These are phyloP conservation scores for Bonia amplexicaulis DNA, from an alignment of 176 grass and related monocot genomes.

Conservation along the genomic window DNA sequence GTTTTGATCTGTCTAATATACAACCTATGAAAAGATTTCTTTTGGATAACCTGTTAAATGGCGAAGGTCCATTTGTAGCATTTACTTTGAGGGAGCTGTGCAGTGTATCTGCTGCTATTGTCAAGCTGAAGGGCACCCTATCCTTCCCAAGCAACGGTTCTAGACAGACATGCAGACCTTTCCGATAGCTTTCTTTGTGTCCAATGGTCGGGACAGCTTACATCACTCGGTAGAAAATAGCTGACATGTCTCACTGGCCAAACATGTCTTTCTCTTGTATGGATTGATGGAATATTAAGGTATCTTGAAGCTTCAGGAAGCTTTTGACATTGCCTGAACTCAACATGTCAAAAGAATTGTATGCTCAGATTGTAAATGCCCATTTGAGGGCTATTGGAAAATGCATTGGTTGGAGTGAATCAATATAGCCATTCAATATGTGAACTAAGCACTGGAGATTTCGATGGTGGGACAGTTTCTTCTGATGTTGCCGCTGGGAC, in stretches of 20 bases:
- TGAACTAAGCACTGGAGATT: constrained; percentile 66
- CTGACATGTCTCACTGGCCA: constrained; percentile 53
- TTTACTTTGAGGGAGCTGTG: constrained; percentile 69
- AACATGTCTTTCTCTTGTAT: constrained; percentile 58
- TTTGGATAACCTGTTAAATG: constrained; percentile 58
- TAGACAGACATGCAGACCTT: constrained; percentile 28
- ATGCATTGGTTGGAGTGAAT: constrained; percentile 85
- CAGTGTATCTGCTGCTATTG: constrained; percentile 67
- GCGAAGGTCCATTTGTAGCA: constrained; percentile 46
- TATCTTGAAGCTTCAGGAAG: constrained; percentile 74
- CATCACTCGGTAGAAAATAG: constrained; percentile 61
- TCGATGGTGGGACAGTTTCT: constrained; percentile 63
- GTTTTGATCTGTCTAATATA: constrained; percentile 43
- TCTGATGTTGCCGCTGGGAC: constrained; percentile 71
- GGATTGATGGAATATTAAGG: constrained; percentile 75
- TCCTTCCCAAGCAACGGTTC: constrained; percentile 30
- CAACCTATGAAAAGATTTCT: constrained; percentile 41
- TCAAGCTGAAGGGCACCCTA: constrained; percentile 55
- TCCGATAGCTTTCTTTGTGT: constrained; percentile 35
- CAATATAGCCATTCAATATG: constrained; percentile 58
- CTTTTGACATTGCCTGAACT: constrained; percentile 50
- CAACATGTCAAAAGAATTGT: constrained; percentile 61
- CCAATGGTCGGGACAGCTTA: constrained; percentile 55
- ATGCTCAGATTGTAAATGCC: constrained; percentile 54
- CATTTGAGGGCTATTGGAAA: constrained; percentile 76